A percentile compares a stretch with the other conserved stretches of the same genome.
phyloP scores from a whole-genome alignment of 2,329 filamentous ascomycete species.

The Diaporthe capsici region DNA sequence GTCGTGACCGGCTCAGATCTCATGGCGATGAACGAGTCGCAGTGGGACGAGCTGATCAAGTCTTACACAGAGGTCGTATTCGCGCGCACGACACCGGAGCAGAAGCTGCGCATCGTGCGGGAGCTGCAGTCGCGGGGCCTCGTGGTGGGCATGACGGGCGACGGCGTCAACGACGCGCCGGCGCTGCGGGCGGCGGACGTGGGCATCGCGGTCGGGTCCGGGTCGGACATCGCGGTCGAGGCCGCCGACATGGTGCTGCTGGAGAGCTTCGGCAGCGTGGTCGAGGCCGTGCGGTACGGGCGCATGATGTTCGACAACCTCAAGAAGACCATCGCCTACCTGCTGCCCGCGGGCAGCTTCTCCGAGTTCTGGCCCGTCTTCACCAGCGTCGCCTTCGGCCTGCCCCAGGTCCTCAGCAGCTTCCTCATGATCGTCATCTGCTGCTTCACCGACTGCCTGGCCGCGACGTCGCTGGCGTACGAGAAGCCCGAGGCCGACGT shows the following conservation, averaged over 20 bases:
- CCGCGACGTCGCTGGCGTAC: conserved; percentile 81
- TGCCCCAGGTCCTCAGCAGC: conserved; percentile 80
- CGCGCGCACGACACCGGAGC: conserved; percentile 81
- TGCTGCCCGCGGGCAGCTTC: conserved; percentile 81
- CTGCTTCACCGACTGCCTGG: conserved; percentile 83
- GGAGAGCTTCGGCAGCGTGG: conserved; percentile 79
- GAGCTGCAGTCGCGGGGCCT: conserved; percentile 76
- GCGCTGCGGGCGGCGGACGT: conserved; percentile 86
- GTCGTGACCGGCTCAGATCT: conserved; percentile 77
- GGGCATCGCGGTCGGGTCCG: conserved; percentile 84
- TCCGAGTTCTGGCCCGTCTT: conserved; percentile 83
- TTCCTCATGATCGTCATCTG: conserved; percentile 81
- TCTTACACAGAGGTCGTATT: conserved; percentile 82
- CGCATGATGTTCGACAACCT: conserved; percentile 85
- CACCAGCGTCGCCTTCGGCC: conserved; percentile 78
- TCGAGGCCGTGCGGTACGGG: conserved; percentile 80
- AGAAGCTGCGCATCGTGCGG: conserved; percentile 84
- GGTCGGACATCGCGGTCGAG: conserved; percentile 86
- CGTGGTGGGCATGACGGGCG: conserved; percentile 87
- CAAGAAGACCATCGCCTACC: conserved; percentile 82
- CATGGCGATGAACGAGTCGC: conserved; percentile 73
- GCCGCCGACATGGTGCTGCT: conserved; percentile 87
- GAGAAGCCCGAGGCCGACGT: conserved; percentile 84
- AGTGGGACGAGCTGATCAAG: conserved; percentile 76
- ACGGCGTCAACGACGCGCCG: conserved; percentile 89